Evolutionary conservation across 176 grass and related monocot genomes (phyloP).

Genomic region (Hsuehochloa calcarea): DNA sequence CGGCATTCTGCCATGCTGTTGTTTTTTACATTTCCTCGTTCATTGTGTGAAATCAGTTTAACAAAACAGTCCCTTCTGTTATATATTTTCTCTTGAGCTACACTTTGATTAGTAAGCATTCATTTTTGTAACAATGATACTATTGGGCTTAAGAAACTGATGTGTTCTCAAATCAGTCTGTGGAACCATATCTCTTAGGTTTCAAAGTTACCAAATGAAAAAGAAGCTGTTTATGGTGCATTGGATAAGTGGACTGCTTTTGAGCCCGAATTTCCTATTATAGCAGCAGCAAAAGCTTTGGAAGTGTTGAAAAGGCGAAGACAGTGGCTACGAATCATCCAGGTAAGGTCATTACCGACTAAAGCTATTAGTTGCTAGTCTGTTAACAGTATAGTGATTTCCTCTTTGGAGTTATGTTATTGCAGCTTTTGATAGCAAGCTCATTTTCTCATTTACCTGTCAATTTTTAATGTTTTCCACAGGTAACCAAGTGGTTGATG

Average conservation of each 20-base stretch:
- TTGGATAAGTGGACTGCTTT: conserved; percentile 91
- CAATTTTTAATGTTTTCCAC: neutral
- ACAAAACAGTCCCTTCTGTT: conserved; percentile 7
- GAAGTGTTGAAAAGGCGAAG: conserved; percentile 61
- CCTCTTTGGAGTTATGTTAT: neutral
- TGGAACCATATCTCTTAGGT: conserved; percentile 59
- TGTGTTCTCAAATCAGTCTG: conserved; percentile 38
- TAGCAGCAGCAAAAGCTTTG: conserved; percentile 77
- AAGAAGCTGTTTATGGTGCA: conserved; percentile 68
- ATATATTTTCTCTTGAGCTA: neutral
- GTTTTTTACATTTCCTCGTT: neutral
- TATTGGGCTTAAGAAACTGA: conserved; percentile 30
- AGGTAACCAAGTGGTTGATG: conserved; percentile 93
- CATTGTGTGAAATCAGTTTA: neutral
- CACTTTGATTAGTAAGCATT: conserved; percentile 1
- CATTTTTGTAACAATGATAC: neutral
- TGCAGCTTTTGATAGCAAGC: neutral
- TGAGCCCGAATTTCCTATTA: conserved; percentile 78
- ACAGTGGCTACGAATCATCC: conserved; percentile 78
- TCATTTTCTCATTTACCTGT: neutral
- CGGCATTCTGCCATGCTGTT: neutral
- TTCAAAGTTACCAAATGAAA: conserved; percentile 71
- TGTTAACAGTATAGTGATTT: neutral
- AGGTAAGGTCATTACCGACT: conserved; percentile 34
- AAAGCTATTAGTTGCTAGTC: neutral